A percentile compares a stretch with the other conserved stretches of the same genome.
Conservation (phyloP, 306 rosid genomes). For the Citrullus colocynthis region DNA sequence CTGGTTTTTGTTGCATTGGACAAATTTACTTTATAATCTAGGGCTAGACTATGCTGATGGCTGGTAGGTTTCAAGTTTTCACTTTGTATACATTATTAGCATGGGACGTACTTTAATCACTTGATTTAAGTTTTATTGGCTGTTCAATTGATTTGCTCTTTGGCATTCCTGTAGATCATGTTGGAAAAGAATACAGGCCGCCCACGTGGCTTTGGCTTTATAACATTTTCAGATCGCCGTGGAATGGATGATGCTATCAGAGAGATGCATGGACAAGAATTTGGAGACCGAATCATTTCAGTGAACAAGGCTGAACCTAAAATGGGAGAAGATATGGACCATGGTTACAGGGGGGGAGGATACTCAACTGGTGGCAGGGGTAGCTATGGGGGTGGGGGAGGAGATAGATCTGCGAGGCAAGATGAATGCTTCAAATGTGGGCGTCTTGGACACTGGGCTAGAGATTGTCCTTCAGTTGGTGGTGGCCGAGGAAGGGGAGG, state of each 20-base stretch:
- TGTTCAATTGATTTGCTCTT: neutral
- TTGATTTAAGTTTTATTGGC: neutral
- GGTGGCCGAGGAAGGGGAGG: slow-evolving; percentile 19
- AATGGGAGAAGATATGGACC: slow-evolving; percentile 73
- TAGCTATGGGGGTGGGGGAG: slow-evolving; percentile 1
- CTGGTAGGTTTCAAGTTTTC: neutral
- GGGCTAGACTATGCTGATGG: neutral
- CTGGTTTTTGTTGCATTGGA: neutral
- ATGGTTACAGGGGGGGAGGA: slow-evolving; percentile 15
- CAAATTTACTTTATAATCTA: neutral
- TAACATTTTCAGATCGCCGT: slow-evolving; percentile 80
- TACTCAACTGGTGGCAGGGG: slow-evolving; percentile 10
- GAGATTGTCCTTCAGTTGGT: slow-evolving; percentile 24
- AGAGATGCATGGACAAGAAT: slow-evolving; percentile 87
- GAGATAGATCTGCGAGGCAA: slow-evolving; percentile 16
- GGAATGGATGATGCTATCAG: slow-evolving; percentile 98
- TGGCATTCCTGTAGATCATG: slow-evolving; percentile 65
- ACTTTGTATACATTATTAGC: neutral
- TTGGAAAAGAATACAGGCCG: slow-evolving; percentile 86
- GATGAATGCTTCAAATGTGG: slow-evolving; percentile 33
- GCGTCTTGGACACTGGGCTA: slow-evolving; percentile 30
- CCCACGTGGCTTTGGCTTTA: slow-evolving; percentile 96
- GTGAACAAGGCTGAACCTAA: slow-evolving; percentile 93
- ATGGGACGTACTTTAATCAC: neutral
- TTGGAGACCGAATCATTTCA: slow-evolving; percentile 70